Base-by-base conservation (phyloP, 2,329 filamentous ascomycete genomes). In the Mycosphaerella arachidis region DNA sequence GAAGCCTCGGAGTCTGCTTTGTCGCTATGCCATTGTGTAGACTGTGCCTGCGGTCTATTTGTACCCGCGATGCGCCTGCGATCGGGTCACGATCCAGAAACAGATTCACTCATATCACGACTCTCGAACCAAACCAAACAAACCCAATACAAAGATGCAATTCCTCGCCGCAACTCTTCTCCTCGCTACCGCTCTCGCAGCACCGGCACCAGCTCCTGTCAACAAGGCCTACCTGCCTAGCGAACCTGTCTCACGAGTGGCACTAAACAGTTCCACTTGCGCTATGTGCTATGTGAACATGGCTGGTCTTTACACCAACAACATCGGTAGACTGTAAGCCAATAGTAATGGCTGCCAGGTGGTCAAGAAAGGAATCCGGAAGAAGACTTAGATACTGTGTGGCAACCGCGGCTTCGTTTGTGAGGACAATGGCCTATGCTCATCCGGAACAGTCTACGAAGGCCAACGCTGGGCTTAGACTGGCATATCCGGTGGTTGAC, bases 401-500 rank as follows among this genome's bases (percentile, higher is more conserved):
- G n/a, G 40, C 16, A 20, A n/a, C 29, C 40, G 13, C 4, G 33
- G 43, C 20, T 57, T 40, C 27, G 53, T 43, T n/a, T 59, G 57
- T 35, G 18, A 48, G 12, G 50, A 60, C 37, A 40, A 60, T 43
- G 58, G 54, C 18, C 7, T 0, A 20, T 35, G 24, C 37, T 60
- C 2, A 30, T 33, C 13, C 54, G 50, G 24, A 30, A 27, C n/a
- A 56, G 33, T 53, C 37, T 1, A 53, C 51, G 48, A 53, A 57
- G 37, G 46, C 37, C 48, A 60, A 60, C 33, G 30, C 37, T 4
- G 58, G 27, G 5, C 16, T 60, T 48, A 18, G 50, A 48, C 18
- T 18, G 29, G 53, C 58, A 13, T 56, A 57, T 50, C 54, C 58
- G 18, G 54, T 57, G 53, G 31, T 57, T 57, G 30, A 24, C 6